These are phyloP conservation scores for Dimocarpus longan DNA, from an alignment of 345 rosid species.

Conservation along the genomic window DNA sequence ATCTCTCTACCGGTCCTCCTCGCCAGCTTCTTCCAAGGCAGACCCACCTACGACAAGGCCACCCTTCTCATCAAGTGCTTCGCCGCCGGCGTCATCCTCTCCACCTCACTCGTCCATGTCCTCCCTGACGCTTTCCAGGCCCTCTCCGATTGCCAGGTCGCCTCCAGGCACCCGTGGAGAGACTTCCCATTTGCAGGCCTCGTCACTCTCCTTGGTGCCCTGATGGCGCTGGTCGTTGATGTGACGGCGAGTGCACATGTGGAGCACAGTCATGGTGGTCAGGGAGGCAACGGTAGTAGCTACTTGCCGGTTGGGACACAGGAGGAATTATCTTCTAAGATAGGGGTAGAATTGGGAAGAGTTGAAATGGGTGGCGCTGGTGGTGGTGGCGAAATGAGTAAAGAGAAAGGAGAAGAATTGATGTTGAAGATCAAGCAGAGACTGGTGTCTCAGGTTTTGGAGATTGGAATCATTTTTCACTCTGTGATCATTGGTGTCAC, in stretches of 20 bases:
- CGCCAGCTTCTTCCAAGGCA: constrained; percentile 78
- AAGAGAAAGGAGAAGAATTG: constrained; percentile 38
- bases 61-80: constrained; percentile 77
- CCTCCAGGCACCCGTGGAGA: constrained; percentile 78
- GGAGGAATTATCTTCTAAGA: constrained; percentile 35
- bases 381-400: constrained; percentile 1
- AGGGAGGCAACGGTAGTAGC: constrained; percentile 22
- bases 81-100: constrained; percentile 96
- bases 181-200: constrained; percentile 92
- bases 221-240: constrained; percentile 76
- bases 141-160: constrained; percentile 72
- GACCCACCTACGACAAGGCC: constrained; percentile 74
- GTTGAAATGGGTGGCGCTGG: constrained; percentile 22
- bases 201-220: constrained; percentile 66
- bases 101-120: constrained; percentile 91
- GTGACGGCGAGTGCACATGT: constrained; percentile 82
- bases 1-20: constrained; percentile 68
- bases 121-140: constrained; percentile 85
- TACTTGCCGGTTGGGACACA: constrained; percentile 49
- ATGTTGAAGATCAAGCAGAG: constrained; percentile 65
- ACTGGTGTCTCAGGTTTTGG: constrained; percentile 88
- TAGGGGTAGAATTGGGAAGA: constrained; percentile 36
- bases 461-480: constrained; percentile 92
- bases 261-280: constrained; percentile 48
- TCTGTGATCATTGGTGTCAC: constrained; percentile 93